A percentile compares a stretch with the other conserved stretches of the same genome.
Evolutionary conservation across 1,284 basidiomycete species (phyloP).

Genomic region (Melampsora larici-populina): DNA sequence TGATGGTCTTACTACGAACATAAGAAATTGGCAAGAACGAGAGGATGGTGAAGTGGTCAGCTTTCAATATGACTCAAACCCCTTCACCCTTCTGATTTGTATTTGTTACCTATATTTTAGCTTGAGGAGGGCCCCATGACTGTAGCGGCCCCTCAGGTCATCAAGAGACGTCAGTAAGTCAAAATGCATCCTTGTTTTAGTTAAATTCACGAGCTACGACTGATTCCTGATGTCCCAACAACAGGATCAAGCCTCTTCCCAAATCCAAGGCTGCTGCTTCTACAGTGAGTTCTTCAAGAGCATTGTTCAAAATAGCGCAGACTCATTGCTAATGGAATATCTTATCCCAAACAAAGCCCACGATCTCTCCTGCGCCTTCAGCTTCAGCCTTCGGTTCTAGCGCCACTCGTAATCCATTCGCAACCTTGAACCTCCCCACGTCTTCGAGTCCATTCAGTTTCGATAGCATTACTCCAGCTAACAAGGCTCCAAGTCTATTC

Average conservation of each 20-base stretch:
- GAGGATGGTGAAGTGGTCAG: conserved; percentile 26
- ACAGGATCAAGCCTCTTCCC: conserved; percentile 4
- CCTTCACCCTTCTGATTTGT: neutral
- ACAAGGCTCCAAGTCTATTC: neutral
- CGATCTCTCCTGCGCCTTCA: neutral
- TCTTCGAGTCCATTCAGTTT: conserved; percentile 1
- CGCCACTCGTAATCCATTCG: neutral
- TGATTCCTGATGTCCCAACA: conserved; percentile 1
- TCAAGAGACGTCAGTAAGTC: conserved; percentile 28
- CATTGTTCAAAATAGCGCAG: neutral
- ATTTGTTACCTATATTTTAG: neutral
- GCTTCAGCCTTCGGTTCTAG: neutral
- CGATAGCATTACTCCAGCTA: neutral
- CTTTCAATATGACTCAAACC: neutral
- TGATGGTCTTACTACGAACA: neutral
- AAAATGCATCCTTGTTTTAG: neutral
- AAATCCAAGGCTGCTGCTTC: conserved; percentile 14
- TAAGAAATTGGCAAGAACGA: conserved; percentile 23
- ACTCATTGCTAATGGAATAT: neutral
- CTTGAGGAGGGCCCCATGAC: conserved; percentile 18
- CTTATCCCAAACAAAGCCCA: neutral
- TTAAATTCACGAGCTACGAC: neutral
- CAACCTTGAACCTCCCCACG: neutral
- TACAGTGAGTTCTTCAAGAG: neutral
- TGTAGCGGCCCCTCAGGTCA: conserved; percentile 28